Conservation (phyloP, 2,329 filamentous ascomycete genomes). For the Ophiostoma pallidulum region DNA sequence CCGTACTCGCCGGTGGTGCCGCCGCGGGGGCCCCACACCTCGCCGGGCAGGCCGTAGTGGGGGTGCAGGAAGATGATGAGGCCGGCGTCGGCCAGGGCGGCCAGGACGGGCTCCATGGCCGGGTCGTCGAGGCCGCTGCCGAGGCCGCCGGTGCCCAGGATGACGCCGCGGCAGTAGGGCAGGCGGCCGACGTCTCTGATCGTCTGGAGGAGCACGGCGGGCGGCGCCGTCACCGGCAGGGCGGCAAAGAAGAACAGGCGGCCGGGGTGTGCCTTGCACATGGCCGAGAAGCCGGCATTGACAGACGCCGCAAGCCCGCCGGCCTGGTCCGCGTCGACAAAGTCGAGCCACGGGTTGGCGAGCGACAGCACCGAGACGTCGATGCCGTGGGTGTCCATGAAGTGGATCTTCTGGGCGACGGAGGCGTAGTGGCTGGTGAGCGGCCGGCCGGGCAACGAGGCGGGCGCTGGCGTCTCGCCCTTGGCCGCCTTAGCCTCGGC, state of each 20-base stretch:
- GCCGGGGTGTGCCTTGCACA: slow-evolving; percentile 57
- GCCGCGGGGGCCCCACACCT: slow-evolving; percentile 63
- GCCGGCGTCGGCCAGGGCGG: slow-evolving; percentile 53
- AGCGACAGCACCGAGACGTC: slow-evolving; percentile 77
- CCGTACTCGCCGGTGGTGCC: slow-evolving; percentile 56
- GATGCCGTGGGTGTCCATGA: slow-evolving; percentile 81
- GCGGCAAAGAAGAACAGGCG: slow-evolving; percentile 76
- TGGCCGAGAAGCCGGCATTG: slow-evolving; percentile 67
- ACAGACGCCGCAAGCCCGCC: slow-evolving; percentile 54
- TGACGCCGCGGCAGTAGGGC: slow-evolving; percentile 68
- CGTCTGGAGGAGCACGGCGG: slow-evolving; percentile 52
- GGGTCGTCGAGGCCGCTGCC: slow-evolving; percentile 74
- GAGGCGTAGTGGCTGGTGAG: slow-evolving; percentile 78
- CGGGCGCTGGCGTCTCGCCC: slow-evolving; percentile 38
- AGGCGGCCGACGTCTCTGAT: slow-evolving; percentile 53
- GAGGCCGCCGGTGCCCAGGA: slow-evolving; percentile 76
- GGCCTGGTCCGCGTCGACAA: slow-evolving; percentile 54
- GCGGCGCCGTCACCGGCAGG: slow-evolving; percentile 63
- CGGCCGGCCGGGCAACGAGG: slow-evolving; percentile 61
- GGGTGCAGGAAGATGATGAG: slow-evolving; percentile 78
- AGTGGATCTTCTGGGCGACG: slow-evolving; percentile 67
- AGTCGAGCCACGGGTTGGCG: slow-evolving; percentile 92
- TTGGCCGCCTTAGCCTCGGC: slow-evolving; percentile 30
- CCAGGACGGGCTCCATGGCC: slow-evolving; percentile 60
- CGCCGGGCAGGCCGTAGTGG: slow-evolving; percentile 76